A percentile compares a stretch with the other conserved stretches of the same genome.
These are phyloP conservation scores for Poronia punctata DNA, from an alignment of 495 filamentous ascomycete species.

Conservation along the genomic window DNA sequence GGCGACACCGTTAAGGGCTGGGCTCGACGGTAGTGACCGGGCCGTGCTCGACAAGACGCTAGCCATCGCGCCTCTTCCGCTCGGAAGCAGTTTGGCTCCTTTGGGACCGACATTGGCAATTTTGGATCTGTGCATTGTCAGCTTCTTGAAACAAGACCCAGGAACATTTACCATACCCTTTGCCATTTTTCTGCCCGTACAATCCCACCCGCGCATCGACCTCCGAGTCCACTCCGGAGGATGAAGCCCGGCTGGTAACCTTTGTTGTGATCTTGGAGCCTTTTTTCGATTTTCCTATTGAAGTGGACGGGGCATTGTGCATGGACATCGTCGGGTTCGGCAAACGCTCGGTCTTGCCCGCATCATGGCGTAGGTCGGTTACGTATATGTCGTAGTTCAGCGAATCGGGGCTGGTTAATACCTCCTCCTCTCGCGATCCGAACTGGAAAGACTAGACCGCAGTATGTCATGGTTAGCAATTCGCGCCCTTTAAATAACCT, in stretches of 20 bases:
- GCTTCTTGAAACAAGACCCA: conserved; percentile 1
- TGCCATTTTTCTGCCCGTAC: conserved; percentile 8
- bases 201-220: conserved; percentile 4
- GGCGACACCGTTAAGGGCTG: conserved; percentile 45
- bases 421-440: conserved; percentile 29
- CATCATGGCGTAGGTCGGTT: conserved; percentile 24
- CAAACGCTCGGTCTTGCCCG: conserved; percentile 25
- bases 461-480: neutral
- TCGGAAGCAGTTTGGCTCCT: conserved; percentile 25
- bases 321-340: conserved; percentile 42
- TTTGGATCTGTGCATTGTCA: conserved; percentile 10
- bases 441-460: conserved; percentile 32
- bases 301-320: conserved; percentile 16
- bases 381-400: conserved; percentile 39
- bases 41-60: conserved; percentile 19
- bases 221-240: conserved; percentile 15
- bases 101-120: conserved; percentile 7
- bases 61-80: conserved; percentile 36
- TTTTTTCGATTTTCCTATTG: conserved; percentile 4
- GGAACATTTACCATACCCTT: conserved; percentile 8
- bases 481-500: no score
- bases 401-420: conserved; percentile 26
- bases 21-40: conserved; percentile 59
- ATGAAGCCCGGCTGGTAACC: conserved; percentile 8
- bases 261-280: conserved; percentile 8